Base-by-base conservation (phyloP, 2,329 filamentous ascomycete genomes). In the Stemphylium vesicarium region DNA sequence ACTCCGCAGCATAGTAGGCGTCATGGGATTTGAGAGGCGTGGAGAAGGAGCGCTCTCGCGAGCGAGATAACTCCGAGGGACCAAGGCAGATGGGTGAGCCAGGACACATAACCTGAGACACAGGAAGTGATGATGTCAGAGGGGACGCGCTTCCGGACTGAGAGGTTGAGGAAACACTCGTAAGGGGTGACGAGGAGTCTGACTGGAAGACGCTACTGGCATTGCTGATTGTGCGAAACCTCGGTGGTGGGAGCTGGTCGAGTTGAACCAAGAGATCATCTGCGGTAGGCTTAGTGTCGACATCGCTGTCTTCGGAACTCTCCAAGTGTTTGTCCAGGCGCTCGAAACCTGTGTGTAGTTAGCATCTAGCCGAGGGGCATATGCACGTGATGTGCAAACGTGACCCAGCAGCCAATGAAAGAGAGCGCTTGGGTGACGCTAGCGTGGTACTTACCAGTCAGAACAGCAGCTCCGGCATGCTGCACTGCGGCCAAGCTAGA, bases 401-500 rank as follows among this genome's bases (percentile, higher is more conserved):
- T 48, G 51, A 47, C 54, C 42, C n/a, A 7, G 15, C 15, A 42
- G 41, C 55, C 39, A 55, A 46, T 56, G 31, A 31, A 31, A 48
- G 31, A 31, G 15, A 39, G 31, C 12, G 32, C 11, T 35, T 20
- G 38, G 11, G 49, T 40, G 29, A n/a, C 24, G 47, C 22, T 36
- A 35, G 31, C 49, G 10, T 38, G 37, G 12, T 37, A 72, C 75
- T 57, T 75, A 55, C 77, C 70, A 42, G 78, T 81, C 59, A 73
- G 68, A 31, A 80, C 74, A 33, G 79, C 79, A 15, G 80, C 80
- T 37, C 77, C 79, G 45, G 78, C 73, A 42, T 75, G 74, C 59
- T 77, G 74, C 64, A 80, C 73, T 29, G 73, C 67, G 4, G 71
- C 65, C 26, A 79, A 54, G 31, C 61, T 63, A 11, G 66, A 59